Conservation (phyloP, 441 rosid species). For the Raphanus hybrid region DNA sequence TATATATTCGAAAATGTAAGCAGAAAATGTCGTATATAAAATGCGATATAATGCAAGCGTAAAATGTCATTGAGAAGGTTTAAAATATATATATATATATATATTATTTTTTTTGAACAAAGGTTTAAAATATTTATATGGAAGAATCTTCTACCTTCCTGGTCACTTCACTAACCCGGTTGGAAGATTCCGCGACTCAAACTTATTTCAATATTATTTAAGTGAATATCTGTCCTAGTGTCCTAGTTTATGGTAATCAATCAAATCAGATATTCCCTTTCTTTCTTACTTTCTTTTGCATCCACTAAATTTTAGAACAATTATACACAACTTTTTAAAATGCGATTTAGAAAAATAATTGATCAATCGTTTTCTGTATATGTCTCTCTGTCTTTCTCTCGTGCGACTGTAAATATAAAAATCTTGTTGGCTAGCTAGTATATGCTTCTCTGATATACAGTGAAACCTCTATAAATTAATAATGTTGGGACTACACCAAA, state of each 20-base stretch:
- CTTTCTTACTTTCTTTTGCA: conserved; percentile 35
- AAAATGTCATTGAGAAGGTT: no score
- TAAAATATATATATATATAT: neutral
- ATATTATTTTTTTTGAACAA: no score
- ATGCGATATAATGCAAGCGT: neutral
- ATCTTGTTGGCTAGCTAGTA: conserved; percentile 30
- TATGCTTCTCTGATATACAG: conserved; percentile 34
- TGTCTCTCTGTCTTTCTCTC: conserved; percentile 16
- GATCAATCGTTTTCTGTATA: conserved; percentile 15
- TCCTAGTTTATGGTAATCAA: conserved; percentile 26
- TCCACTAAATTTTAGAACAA: conserved; percentile 42
- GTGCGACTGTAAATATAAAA: conserved; percentile 25
- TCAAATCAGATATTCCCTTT: conserved; percentile 37
- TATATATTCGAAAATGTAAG: neutral
- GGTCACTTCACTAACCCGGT: conserved; percentile 78
- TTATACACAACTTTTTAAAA: conserved; percentile 17
- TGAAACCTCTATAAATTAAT: no score
- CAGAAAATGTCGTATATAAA: neutral
- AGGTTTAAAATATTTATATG: conserved; percentile 2
- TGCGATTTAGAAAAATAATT: conserved; percentile 7
- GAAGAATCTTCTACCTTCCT: conserved; percentile 86
- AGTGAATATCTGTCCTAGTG: conserved; percentile 35
- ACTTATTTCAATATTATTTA: conserved; percentile 46
- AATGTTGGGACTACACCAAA: no score
- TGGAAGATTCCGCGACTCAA: conserved; percentile 75